Evolutionary conservation across 2,329 filamentous ascomycete species (phyloP), one percentile per base, ranked within the genome.

Genomic region (Bipolaris victoriae): DNA sequence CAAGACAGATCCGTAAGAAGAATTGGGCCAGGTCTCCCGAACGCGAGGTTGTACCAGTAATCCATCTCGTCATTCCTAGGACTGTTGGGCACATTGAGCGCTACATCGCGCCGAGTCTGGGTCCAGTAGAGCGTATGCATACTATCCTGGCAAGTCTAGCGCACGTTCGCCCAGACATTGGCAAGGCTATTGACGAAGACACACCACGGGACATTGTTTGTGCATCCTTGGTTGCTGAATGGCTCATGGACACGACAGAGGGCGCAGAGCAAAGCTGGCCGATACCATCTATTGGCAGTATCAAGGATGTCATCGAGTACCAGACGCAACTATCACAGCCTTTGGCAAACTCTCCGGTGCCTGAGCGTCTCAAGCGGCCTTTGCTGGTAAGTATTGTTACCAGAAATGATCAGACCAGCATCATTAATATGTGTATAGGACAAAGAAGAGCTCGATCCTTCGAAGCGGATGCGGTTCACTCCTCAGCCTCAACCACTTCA

Each of bases 71-170:
- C 1, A 74, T 80, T 31, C 77, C 78, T 1, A 66, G 71, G 36
- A 73, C 78, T 0, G 64, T 80, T 3, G 77, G 80, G 52, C 80
- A 82, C 60, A 75, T 81, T 47, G 75, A 80, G 52, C 71, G 71
- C 9, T 80, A 76, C 48, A 55, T 81, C 5, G 60, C 64, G 3
- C 22, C 61, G 10, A 59, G 57, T 1, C 29, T 69, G 7, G 55
- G 65, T 13, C 49, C 57, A 7, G 55, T 55, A 7, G 62, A 70
- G 6, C 70, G 70, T 5, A 58, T 78, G 16, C 72, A 75, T 33
- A 72, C 77, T 3, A 69, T 79, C 2, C 48, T 81, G 1, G 73
- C 71, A 16, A 74, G 72, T n/a, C 62, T 77, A 11, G 64, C 69
- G 2, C 70, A 77, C 45, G 62, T 77, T 9, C 64, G 66, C 7